Conservation (phyloP, 805 yeast genomes). For the Zygosaccharomyces rouxii region DNA sequence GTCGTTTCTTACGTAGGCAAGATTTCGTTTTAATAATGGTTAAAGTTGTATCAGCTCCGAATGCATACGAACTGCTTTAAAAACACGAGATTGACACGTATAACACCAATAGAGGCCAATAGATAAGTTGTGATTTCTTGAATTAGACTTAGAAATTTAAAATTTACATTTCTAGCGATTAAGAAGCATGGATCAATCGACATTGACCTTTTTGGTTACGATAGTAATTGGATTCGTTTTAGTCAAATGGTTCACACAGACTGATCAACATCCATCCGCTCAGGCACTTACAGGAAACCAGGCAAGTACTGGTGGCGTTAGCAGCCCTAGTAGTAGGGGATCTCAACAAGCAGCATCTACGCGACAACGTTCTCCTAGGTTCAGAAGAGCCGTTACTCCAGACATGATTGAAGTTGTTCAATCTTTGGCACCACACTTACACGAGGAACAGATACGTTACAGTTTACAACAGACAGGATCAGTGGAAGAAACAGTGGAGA, state of each 20-base stretch:
- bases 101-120: no score
- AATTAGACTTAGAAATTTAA: background rate
- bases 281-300: conserved; percentile 12
- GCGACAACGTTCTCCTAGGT: conserved; percentile 9
- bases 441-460: conserved; percentile 63
- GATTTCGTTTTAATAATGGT: conserved; percentile 2
- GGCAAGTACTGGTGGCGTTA: background rate
- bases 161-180: background rate
- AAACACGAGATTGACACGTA: background rate
- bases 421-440: conserved; percentile 70
- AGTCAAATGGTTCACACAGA: conserved; percentile 61
- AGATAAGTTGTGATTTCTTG: background rate
- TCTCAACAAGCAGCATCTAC: conserved; percentile 5
- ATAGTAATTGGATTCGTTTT: conserved; percentile 53
- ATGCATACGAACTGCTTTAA: background rate
- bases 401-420: conserved; percentile 84
- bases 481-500: conserved; percentile 75
- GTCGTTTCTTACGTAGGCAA: conserved; percentile 3
- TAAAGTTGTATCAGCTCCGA: background rate
- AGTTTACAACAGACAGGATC: conserved; percentile 76
- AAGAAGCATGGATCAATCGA: conserved; percentile 48
- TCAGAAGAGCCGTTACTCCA: conserved; percentile 50
- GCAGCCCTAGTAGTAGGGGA: conserved; percentile 5
- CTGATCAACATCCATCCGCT: conserved; percentile 46
- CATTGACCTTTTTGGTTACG: conserved; percentile 46